Conservation (phyloP, 2,329 filamentous ascomycete genomes). For the Amesomyces nigricolor region DNA sequence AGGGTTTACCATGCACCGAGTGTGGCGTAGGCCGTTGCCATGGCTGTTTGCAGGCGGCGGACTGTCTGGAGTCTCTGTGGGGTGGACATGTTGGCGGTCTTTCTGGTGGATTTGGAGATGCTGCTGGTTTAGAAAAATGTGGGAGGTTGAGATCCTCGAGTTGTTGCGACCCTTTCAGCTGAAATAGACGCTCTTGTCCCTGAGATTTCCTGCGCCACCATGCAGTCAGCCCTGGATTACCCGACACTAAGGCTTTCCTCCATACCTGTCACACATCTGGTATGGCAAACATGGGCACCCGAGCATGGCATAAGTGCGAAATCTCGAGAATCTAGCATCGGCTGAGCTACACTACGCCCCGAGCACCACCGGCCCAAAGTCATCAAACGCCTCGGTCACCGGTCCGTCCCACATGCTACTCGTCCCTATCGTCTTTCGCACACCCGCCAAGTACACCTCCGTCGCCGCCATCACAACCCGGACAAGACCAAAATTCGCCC, state of each 20-base stretch:
- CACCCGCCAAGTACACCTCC: neutral
- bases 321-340: neutral
- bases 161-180: no score
- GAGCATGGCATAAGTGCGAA: neutral
- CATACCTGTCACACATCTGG: no score
- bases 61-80: conserved; percentile 21
- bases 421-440: neutral
- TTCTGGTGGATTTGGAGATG: neutral
- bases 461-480: neutral
- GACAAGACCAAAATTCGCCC: neutral
- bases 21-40: conserved; percentile 18
- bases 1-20: conserved; percentile 20
- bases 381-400: neutral
- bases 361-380: neutral
- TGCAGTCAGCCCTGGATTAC: neutral
- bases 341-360: neutral
- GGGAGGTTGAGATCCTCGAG: no score
- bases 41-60: conserved; percentile 20
- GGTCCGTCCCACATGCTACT: neutral
- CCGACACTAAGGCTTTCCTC: neutral
- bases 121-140: no score
- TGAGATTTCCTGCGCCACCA: neutral
- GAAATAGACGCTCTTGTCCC: neutral
- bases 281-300: no score
- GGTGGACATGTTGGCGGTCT: conserved; percentile 7